phyloP scores from a whole-genome alignment of 1,139 yeast species.

The Yamadazyma atmosphaerica region DNA sequence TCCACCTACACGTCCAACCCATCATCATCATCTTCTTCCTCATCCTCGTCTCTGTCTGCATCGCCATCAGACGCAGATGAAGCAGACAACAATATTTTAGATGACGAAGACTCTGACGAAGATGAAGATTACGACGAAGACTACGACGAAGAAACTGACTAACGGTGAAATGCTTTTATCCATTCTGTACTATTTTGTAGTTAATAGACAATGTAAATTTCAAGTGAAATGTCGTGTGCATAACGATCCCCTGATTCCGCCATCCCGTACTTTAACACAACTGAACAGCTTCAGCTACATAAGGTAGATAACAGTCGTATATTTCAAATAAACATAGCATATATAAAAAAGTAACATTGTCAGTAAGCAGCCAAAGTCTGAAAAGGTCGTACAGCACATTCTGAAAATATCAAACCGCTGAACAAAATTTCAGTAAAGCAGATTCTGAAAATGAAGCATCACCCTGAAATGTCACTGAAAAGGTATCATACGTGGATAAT shows the following conservation, averaged over 20 bases:
- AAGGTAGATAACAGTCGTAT: not conserved
- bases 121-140: constrained; percentile 9
- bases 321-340: constrained; percentile 1
- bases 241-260: not conserved
- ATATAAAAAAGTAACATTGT: not conserved
- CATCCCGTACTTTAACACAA: not conserved
- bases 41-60: not conserved
- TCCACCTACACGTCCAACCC: constrained; percentile 1
- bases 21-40: not conserved
- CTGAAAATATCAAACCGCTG: too few relatives aligned
- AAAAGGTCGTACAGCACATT: too few relatives aligned
- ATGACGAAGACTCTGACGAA: constrained; percentile 13
- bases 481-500: too few relatives aligned
- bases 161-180: not conserved
- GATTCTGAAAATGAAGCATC: too few relatives aligned
- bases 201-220: too few relatives aligned
- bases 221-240: not conserved
- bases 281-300: too few relatives aligned
- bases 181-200: too few relatives aligned
- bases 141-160: not conserved
- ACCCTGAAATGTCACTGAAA: too few relatives aligned
- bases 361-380: not conserved
- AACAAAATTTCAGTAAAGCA: too few relatives aligned
- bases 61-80: constrained; percentile 5
- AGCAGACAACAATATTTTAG: constrained; percentile 5